Evolutionary conservation across 148 eudicot genomes (phyloP), one percentile per base, ranked within the genome.

Genomic region (Linanthus parryae): DNA sequence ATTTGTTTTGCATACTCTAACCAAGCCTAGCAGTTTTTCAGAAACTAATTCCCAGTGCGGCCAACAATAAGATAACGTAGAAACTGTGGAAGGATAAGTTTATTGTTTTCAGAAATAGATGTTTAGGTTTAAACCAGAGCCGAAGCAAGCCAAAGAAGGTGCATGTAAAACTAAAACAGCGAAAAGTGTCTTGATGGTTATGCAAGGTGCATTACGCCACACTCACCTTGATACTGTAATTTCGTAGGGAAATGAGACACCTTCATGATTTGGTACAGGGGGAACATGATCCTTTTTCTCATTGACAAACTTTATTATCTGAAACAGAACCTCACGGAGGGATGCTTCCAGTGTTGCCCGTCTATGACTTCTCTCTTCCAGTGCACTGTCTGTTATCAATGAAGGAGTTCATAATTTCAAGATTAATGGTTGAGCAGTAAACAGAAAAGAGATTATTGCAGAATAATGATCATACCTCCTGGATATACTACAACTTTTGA

Each of bases 201-300:
- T n/a, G n/a, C n/a, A n/a, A n/a, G n/a, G n/a, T n/a, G n/a, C n/a
- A n/a, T n/a, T n/a, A 44, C 19, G 34, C 34, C 26, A 37, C 45
- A 31, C 74, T 69, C 65, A 92, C 98, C 96, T 88, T 15, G 98
- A 88, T 63, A 84, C 77, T 25, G 85, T 79, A 63, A 92, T 84
- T 72, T 92, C 98, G 77, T 84, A 92, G 22, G 91, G 96, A 68
- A 87, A 92, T 15, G 94, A 81, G 64, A 87, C 68, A 16, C 89
- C 90, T 69, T 87, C 94, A 46, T 75, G 79, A 38, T 76, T 80
- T 3, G 94, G 94, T 44, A 92, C 75, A 39, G 90, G 65, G 45
- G 98, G 98, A 55, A 92, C 76, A 50, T 92, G 98, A 68, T 92
- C 98, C 75, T 84, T 87, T 56, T 87, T 87, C 65, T 87, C 94